Evolutionary conservation across 305 asterid genomes (phyloP), one percentile per base, ranked within the genome.

Genomic region (Euphrasia arctica): DNA sequence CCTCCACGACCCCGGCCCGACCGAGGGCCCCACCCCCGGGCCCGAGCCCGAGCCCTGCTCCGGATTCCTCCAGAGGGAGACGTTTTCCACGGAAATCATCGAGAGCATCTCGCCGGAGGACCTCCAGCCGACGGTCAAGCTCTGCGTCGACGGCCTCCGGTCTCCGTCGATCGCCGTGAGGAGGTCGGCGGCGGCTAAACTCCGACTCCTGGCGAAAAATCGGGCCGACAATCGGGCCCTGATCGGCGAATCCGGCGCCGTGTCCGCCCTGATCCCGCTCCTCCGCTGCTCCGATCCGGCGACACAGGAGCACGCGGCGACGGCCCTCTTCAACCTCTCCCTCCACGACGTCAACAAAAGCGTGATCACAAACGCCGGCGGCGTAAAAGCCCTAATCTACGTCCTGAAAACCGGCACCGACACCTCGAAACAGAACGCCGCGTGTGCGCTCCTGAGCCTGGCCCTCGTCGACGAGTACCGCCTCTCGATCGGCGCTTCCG

Each of bases 91-190:
- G 5, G 97, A 92, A 41, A 89, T 92, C 14, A 87, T 89, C 4
- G 98, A 92, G 63, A 85, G 80, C 74, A 87, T 89, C 64, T 86
- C 96, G 7, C 96, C 98, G 42, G 98, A 92, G 59, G 98, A 92
- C 60, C 96, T 92, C 28, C 95, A 87, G 57, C 97, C 97, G 25
- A 84, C 98, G 1, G 97, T 89, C 39, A 87, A 89, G 34, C 81
- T 92, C 29, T 92, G 97, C 31, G 78, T 92, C 14, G 97, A 87
- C 50, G 85, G 95, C 0, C 71, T 89, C 63, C 80, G 78, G 31
- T 92, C 98, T 2, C 45, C 85, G 0, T 92, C 97, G 2, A 31
- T 79, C 22, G 88, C 93, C 0, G 88, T 89, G 63, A 84, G 80
- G 67, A 80, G 98, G 50, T 89, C 96, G 13, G 97, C 98, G 1